phyloP scores from a whole-genome alignment of 2,329 filamentous ascomycete genomes.

The Pyrenophora teres region DNA sequence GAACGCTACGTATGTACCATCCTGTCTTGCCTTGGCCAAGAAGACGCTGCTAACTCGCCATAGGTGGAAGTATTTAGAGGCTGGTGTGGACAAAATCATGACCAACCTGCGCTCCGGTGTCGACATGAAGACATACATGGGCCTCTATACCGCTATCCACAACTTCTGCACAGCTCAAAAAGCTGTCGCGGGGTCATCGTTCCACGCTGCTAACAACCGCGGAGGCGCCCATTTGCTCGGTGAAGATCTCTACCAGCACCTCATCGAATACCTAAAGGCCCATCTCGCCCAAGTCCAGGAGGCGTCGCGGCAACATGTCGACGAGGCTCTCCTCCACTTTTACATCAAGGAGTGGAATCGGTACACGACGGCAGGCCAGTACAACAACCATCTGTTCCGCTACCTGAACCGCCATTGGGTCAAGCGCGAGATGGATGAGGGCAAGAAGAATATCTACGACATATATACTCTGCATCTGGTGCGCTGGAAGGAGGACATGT shows the following conservation, averaged over 20 bases:
- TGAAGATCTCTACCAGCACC: slow-evolving; percentile 91
- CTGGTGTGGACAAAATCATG: slow-evolving; percentile 92
- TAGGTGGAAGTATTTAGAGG: slow-evolving; percentile 89
- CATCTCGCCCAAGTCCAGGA: slow-evolving; percentile 75
- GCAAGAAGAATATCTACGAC: slow-evolving; percentile 97
- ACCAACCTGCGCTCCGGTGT: slow-evolving; percentile 87
- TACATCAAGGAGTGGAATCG: slow-evolving; percentile 97
- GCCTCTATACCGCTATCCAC: slow-evolving; percentile 94
- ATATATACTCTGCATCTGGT: slow-evolving; percentile 97
- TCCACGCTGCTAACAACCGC: slow-evolving; percentile 62
- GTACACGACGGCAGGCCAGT: slow-evolving; percentile 94
- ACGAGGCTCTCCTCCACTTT: slow-evolving; percentile 87
- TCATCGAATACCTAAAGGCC: slow-evolving; percentile 79
- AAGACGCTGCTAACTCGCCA: slow-evolving; percentile 19
- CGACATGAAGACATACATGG: slow-evolving; percentile 97
- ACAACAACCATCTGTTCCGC: slow-evolving; percentile 94
- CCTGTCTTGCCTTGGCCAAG: not conserved
- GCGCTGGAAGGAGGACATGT: slow-evolving; percentile 92
- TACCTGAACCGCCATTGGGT: slow-evolving; percentile 99
- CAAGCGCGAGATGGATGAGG: slow-evolving; percentile 97
- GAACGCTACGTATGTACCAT: slow-evolving; percentile 61
- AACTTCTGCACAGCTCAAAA: slow-evolving; percentile 99
- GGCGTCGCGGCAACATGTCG: slow-evolving; percentile 77
- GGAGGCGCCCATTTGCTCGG: slow-evolving; percentile 93
- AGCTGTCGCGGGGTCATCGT: slow-evolving; percentile 66